Percentiles rank a stretch among this genome's conserved stretches.
phyloP scores from a whole-genome alignment of 345 rosid species.

The Atalantia buxifolia region DNA sequence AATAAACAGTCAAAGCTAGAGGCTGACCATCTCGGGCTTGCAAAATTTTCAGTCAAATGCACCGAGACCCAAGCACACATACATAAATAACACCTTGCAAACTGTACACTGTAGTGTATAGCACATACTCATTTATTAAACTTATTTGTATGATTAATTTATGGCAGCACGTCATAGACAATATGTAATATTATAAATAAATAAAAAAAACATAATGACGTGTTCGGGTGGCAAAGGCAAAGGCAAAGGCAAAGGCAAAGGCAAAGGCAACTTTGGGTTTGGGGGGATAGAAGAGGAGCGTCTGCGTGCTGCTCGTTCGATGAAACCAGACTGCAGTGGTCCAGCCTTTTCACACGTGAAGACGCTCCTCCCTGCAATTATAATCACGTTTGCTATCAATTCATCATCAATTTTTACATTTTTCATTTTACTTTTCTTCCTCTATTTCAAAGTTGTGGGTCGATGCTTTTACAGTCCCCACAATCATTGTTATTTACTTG shows the following conservation, averaged over 20 bases:
- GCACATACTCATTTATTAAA: background rate
- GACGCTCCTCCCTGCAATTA: conserved; percentile 71
- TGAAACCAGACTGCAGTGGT: conserved; percentile 27
- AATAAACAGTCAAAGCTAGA: conserved; percentile 1
- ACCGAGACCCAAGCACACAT: background rate
- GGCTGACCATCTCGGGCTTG: conserved; percentile 16
- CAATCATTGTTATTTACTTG: background rate
- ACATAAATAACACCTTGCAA: background rate
- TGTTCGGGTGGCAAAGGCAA: background rate
- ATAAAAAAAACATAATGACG: background rate
- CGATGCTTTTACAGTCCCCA: background rate
- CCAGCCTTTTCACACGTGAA: conserved; percentile 70
- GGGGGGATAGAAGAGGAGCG: conserved; percentile 35
- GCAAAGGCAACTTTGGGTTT: background rate
- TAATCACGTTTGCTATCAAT: conserved; percentile 55
- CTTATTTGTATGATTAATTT: background rate
- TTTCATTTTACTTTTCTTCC: background rate
- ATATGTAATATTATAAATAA: background rate
- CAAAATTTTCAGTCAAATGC: conserved; percentile 20
- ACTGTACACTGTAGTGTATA: background rate
- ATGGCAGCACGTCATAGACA: background rate
- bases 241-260: background rate
- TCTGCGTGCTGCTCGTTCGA: conserved; percentile 21
- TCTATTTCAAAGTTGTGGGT: background rate
- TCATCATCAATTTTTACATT: conserved; percentile 30